Conservation (phyloP, 345 rosid species). For the Syzygium grande region DNA sequence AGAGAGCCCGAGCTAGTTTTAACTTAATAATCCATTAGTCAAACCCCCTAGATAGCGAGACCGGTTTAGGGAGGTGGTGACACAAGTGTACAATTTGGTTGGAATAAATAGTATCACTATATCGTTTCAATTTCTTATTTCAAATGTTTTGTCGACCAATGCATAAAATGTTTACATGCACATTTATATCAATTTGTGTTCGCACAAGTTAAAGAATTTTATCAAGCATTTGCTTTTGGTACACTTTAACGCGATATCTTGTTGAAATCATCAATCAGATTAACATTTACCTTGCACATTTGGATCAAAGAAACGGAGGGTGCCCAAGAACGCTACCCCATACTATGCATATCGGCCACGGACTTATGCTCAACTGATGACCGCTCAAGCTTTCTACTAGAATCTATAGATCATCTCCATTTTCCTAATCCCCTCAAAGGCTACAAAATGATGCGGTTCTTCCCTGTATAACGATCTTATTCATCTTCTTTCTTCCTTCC, state of each 20-base stretch:
- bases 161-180: neutral
- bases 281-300: neutral
- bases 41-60: too few species aligned
- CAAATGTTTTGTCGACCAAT: neutral
- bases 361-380: neutral
- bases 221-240: neutral
- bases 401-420: neutral
- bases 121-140: neutral
- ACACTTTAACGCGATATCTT: neutral
- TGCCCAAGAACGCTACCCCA: neutral
- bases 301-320: neutral
- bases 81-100: neutral
- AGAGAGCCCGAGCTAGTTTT: too few species aligned
- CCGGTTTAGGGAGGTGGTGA: too few species aligned
- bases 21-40: too few species aligned
- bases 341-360: neutral
- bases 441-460: neutral
- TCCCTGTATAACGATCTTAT: neutral
- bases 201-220: neutral
- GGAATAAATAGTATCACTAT: neutral
- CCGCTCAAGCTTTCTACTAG: neutral
- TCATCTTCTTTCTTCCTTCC: neutral
- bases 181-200: neutral
- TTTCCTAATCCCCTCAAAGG: neutral
- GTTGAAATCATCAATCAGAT: neutral